These are phyloP conservation scores for Chenopodium album DNA, from an alignment of 148 eudicot species.

Conservation along the genomic window DNA sequence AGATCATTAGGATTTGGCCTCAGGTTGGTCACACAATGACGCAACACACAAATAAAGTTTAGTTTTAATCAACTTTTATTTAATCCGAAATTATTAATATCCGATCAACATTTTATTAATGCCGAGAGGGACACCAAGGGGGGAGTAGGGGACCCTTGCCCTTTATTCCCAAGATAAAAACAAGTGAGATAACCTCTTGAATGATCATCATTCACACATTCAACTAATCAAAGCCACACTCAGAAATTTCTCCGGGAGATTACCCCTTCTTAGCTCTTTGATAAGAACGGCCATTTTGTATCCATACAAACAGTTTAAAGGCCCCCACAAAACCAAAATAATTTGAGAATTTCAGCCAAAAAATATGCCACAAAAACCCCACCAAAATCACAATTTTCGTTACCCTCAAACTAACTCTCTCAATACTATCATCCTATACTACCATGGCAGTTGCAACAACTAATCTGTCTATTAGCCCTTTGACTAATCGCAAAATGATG, in stretches of 20 bases:
- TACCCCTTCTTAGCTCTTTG: conserved; percentile 1
- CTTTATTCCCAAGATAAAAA: background rate
- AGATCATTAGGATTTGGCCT: too few species aligned
- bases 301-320: conserved; percentile 39
- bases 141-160: too few species aligned
- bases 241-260: background rate
- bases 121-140: too few species aligned
- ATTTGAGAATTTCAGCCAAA: background rate
- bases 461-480: conserved; percentile 25
- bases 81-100: too few species aligned
- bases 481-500: conserved; percentile 23
- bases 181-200: background rate
- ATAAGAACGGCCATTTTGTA: conserved; percentile 28
- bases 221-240: too few species aligned
- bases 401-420: conserved; percentile 1
- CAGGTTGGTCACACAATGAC: too few species aligned
- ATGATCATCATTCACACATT: conserved; percentile 12
- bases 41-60: too few species aligned
- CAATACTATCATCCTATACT: conserved; percentile 7
- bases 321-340: background rate
- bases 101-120: too few species aligned
- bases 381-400: conserved; percentile 23
- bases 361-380: conserved; percentile 17
- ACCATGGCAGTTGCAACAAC: conserved; percentile 35
- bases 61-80: too few species aligned